Percentiles rank a stretch among this genome's conserved stretches.
These are phyloP conservation scores for Cichorium intybus DNA, from an alignment of 140 eudicot genomes.

Conservation along the genomic window DNA sequence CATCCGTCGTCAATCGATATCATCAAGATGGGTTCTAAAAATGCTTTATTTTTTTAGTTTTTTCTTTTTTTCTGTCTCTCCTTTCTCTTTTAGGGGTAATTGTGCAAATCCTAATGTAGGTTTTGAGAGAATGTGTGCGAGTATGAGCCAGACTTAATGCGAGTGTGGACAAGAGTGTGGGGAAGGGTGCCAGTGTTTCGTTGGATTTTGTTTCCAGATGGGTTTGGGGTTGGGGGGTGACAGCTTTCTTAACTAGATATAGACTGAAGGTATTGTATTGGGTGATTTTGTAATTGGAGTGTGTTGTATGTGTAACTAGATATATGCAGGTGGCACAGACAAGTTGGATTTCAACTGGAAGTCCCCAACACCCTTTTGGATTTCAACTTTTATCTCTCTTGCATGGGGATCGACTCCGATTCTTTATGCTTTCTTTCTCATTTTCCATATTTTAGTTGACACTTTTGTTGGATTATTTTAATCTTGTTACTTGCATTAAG, in stretches of 20 bases:
- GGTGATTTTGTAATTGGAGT: constrained; percentile 30
- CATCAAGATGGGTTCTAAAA: constrained; percentile 43
- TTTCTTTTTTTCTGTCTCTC: not conserved
- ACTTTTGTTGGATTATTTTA: not conserved
- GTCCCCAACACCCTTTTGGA: constrained; percentile 33
- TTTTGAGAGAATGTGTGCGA: constrained; percentile 13
- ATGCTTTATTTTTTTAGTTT: not conserved
- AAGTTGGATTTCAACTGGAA: constrained; percentile 53
- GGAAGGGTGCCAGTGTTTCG: not conserved
- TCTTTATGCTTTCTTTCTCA: not conserved
- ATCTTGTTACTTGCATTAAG: not conserved
- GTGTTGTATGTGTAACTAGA: constrained; percentile 39
- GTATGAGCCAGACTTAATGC: constrained; percentile 25
- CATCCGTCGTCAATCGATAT: constrained; percentile 42
- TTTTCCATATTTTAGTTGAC: not conserved
- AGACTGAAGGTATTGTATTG: constrained; percentile 21
- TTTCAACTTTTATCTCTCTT: constrained; percentile 25
- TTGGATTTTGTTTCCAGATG: constrained; percentile 13
- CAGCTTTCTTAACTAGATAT: constrained; percentile 21
- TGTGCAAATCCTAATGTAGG: constrained; percentile 25
- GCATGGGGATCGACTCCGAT: constrained; percentile 36
- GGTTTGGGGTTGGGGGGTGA: not conserved
- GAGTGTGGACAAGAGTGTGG: constrained; percentile 4
- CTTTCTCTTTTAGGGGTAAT: constrained; percentile 24
- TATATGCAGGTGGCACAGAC: constrained; percentile 36